phyloP scores from a whole-genome alignment of 192 early-diverging fungal species.

The Backusella westeae region DNA sequence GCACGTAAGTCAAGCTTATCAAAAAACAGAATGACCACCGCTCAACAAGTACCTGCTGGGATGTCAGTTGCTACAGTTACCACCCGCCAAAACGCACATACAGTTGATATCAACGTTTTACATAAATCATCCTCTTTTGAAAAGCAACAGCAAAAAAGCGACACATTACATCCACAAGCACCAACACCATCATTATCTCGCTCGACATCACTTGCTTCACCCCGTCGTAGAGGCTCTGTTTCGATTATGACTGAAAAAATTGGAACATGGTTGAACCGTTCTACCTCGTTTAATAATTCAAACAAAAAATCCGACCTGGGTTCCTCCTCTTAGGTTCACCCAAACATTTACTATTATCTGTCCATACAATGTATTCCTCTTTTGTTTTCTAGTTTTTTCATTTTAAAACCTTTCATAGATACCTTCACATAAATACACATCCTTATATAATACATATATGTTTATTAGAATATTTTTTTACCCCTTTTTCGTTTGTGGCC shows the following conservation, averaged over 20 bases:
- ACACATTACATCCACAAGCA: background rate
- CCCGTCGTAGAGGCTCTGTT: conserved; percentile 12
- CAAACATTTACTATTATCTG: background rate
- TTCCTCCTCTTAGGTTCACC: background rate
- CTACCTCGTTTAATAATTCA: conserved; percentile 13
- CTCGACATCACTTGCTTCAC: background rate
- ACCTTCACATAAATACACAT: background rate
- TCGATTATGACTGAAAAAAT: conserved; percentile 8
- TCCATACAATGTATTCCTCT: conserved; percentile 3
- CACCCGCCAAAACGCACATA: conserved; percentile 11
- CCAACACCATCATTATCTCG: background rate
- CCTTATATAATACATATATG: background rate
- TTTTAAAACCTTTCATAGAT: background rate
- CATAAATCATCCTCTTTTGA: conserved; percentile 1
- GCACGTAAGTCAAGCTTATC: background rate
- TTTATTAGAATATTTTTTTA: background rate
- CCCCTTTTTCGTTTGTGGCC: background rate
- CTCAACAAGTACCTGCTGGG: background rate
- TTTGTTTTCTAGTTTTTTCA: background rate
- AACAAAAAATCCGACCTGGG: background rate
- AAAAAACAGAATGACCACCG: background rate
- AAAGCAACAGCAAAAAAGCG: background rate
- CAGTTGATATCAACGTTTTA: background rate
- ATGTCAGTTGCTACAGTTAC: conserved; percentile 11
- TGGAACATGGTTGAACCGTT: conserved; percentile 12